A percentile compares a stretch with the other conserved stretches of the same genome.
phyloP scores from a whole-genome alignment of 2,329 filamentous ascomycete genomes.

The Gyromitra esculenta region DNA sequence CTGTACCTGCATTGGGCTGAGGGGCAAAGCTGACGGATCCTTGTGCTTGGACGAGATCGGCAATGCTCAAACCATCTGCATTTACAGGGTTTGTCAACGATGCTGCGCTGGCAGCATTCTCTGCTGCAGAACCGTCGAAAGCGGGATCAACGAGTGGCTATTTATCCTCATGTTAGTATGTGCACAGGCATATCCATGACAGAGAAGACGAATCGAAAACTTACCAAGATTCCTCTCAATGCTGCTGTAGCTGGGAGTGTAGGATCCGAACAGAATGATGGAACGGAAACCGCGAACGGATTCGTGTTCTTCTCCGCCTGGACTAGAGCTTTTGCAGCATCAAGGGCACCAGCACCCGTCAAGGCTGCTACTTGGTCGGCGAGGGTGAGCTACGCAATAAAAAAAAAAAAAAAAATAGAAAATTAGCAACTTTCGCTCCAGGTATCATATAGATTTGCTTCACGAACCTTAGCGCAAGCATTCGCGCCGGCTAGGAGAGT shows the following conservation, averaged over 20 bases:
- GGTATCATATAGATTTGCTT: conserved; percentile 1
- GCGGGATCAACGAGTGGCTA: conserved; percentile 72
- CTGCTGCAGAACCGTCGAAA: conserved; percentile 67
- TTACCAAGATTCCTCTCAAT: conserved; percentile 70
- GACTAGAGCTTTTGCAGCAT: conserved; percentile 71
- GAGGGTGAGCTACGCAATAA: conserved; percentile 65
- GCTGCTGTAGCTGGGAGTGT: conserved; percentile 69
- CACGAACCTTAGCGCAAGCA: conserved; percentile 70
- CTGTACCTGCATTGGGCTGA: conserved; percentile 57
- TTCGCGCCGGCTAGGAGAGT: conserved; percentile 72
- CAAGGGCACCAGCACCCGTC: conserved; percentile 71
- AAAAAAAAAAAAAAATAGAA: conserved; percentile 57
- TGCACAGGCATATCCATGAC: neutral
- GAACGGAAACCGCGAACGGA: conserved; percentile 69
- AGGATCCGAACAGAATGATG: conserved; percentile 72
- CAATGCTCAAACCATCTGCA: conserved; percentile 72
- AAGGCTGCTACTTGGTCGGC: conserved; percentile 72
- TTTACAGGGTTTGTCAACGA: conserved; percentile 68
- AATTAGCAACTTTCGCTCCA: neutral
- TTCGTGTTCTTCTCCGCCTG: conserved; percentile 79
- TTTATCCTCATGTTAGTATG: neutral
- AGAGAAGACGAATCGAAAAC: neutral
- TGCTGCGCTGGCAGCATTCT: conserved; percentile 69
- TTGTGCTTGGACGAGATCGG: conserved; percentile 70
- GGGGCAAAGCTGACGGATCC: conserved; percentile 72